phyloP scores from a whole-genome alignment of 2,329 filamentous ascomycete genomes.

The Neurospora sp. region DNA sequence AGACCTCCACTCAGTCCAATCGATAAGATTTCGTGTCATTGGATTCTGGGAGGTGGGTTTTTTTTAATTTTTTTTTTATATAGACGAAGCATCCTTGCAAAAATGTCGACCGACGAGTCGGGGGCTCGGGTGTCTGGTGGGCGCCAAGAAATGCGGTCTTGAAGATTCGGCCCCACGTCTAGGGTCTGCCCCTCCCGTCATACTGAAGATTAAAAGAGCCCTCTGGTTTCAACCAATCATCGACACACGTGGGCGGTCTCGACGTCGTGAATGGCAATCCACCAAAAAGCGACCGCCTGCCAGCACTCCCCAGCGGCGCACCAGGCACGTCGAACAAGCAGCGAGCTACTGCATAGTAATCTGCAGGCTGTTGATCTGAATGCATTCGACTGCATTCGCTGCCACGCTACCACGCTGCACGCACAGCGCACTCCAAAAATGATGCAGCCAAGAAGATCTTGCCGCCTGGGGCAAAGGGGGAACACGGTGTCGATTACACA shows the following conservation, averaged over 20 bases:
- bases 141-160: not conserved
- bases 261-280: constrained; percentile 4
- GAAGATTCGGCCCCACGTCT: not conserved
- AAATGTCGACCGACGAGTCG: not conserved
- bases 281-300: not conserved
- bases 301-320: not conserved
- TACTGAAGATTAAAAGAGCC: not conserved
- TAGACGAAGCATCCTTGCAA: not conserved
- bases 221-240: constrained; percentile 5
- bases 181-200: not conserved
- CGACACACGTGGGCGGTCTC: constrained; percentile 8
- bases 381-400: not conserved
- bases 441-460: not conserved
- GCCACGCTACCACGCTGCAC: not conserved
- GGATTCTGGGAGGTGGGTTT: not conserved
- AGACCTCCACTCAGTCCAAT: not conserved
- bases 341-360: not conserved
- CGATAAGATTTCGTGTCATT: not conserved
- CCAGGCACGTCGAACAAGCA: not conserved
- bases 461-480: not conserved
- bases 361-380: not conserved
- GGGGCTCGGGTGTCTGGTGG: not conserved
- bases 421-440: not conserved
- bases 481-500: not conserved
- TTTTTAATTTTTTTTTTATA: not conserved